Evolutionary conservation across 768 basidiomycete genomes (phyloP), one percentile per base, ranked within the genome.

Genomic region (Leucocoprinus leucothites): DNA sequence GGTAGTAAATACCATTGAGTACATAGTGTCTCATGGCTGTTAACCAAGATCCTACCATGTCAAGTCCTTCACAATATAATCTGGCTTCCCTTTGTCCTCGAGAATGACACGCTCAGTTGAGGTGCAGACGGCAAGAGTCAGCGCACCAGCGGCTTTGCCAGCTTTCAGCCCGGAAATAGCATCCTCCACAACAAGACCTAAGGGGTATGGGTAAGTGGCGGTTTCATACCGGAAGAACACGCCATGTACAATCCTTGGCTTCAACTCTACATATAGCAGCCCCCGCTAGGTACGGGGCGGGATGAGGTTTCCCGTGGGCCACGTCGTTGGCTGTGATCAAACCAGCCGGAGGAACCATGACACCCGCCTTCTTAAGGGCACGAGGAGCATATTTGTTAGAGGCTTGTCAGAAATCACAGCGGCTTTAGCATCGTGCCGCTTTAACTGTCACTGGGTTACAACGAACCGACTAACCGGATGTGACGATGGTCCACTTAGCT

Each of bases 121-220:
- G 28, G 94, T 95, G 65, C 89, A 90, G 1, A 94, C 89, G 1
- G 88, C 94, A 13, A 96, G 77, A 0, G 88, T 89, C 45, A 69
- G 76, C 47, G 88, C 79, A 9, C 91, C 91, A 16, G 91, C 88
- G 6, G 87, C 85, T 45, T 79, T 80, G 19, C 92, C 92, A 14
- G 89, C 79, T 57, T 73, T 74, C 59, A 94, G 71, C 2, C 94
- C 94, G 13, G 90, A 86, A 3, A 92, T 87, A 1, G 94, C 93
- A 63, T 97, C 94, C 63, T 95, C 93, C 2, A 97, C 77, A 7
- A 96, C 94, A 56, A 96, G 74, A 63, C 89, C 89, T 91, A 60
- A 14, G 47, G 8, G 19, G 22, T 26, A 48, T 22, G 14, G 40
- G 8, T 42, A 38, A 25, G 46, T 43, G 16, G 44, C 16, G 21